phyloP scores from a whole-genome alignment of 352 stramenopile genomes.

The Albugo candida region DNA sequence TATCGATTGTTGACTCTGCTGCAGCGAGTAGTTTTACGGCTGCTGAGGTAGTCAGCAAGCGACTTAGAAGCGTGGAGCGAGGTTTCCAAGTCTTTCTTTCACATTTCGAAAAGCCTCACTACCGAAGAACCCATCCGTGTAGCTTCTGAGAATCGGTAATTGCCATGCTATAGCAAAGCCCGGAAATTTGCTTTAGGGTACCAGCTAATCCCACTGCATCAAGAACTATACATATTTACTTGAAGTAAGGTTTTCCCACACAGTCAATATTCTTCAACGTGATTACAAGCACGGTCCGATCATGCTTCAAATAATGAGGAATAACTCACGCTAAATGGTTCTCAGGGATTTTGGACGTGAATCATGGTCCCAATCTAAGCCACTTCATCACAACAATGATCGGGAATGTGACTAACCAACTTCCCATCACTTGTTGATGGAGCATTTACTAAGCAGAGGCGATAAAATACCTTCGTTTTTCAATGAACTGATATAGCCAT shows the following conservation, averaged over 20 bases:
- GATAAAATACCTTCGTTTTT: no score
- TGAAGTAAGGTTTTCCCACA: conserved; percentile 45
- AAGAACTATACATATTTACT: conserved; percentile 39
- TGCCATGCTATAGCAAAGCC: conserved; percentile 58
- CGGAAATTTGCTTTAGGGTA: conserved; percentile 52
- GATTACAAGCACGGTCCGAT: conserved; percentile 64
- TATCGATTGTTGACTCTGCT: conserved; percentile 28
- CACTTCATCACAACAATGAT: conserved; percentile 2
- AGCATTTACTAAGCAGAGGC: no score
- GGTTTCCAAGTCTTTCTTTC: no score
- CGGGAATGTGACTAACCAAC: conserved; percentile 9
- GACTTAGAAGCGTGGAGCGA: conserved; percentile 54
- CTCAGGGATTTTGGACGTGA: conserved; percentile 36
- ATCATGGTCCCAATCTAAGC: conserved; percentile 17
- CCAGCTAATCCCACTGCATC: conserved; percentile 21
- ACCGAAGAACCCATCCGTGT: conserved; percentile 51
- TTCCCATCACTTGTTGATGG: no score
- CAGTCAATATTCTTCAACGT: conserved; percentile 39
- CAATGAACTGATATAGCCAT: no score
- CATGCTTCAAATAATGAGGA: conserved; percentile 32
- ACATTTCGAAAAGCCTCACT: conserved; percentile 50
- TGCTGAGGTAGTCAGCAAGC: conserved; percentile 31
- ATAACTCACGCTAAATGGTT: conserved; percentile 42
- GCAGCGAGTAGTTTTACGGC: conserved; percentile 47
- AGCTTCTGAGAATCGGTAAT: conserved; percentile 62